Base-by-base conservation (phyloP, 2,329 filamentous ascomycete species). In the Botrytis pseudocinerea region DNA sequence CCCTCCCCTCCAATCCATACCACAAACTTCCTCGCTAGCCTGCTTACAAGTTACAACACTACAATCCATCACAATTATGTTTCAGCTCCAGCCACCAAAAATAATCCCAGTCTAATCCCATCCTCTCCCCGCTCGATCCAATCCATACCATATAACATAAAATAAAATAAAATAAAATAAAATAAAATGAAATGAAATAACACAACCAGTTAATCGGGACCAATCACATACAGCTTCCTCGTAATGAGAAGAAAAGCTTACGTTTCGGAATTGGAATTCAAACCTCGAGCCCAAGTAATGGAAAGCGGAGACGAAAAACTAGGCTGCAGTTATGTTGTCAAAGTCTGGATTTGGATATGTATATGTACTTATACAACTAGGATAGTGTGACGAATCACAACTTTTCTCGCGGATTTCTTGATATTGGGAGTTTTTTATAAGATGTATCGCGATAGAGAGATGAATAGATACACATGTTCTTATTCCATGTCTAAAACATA, bases 61-160 rank as follows among this genome's bases (percentile, higher is more conserved):
- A 35, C n/a, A 25, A 40, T 40, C 28, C 22, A 62, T 18, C 38
- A 62, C 38, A 28, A 44, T 38, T 63, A 54, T 28, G 46, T 68
- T 68, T 68, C 64, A 68, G 64, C 64, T 68, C 35, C n/a, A 40
- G 64, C 64, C 46, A 68, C 35, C 35, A 28, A 25, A 2, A 2
- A n/a, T 10, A 14, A 62, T 18, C 18, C 25, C 25, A 22, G 14
- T 63, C 14, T 38, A 18, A 8, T 5, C 2, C 25, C 2, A n/a
- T 63, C 25, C 10, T 38, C 8, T n/a, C 48, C 48, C 48, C 48
- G 48, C 48, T 10, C 25, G n/a, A n/a, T n/a, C 48, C 48, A 54
- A 16, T n/a, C 25, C 46, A 51, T 25, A 5, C 0, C 25, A 51
- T 14, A 51, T 14, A 6, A 4, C 48, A 54, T 3, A 16, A n/a